Base-by-base conservation (phyloP, 1,284 basidiomycete species). In the Caloboletus firmus region DNA sequence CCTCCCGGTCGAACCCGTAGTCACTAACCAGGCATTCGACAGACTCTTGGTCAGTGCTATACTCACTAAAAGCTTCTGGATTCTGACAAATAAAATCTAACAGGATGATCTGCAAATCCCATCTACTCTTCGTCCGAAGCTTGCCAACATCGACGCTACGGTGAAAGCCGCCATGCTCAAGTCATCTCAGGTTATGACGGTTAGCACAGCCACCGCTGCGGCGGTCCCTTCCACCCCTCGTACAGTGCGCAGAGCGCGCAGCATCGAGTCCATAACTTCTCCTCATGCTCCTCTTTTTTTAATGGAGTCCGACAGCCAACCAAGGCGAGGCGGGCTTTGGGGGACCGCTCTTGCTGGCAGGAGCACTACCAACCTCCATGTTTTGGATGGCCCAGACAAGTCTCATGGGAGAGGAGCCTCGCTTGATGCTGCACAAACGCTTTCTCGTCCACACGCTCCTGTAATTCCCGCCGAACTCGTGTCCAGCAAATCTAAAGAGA, bases 101-200 rank as follows among this genome's bases (percentile, higher is more conserved):
- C 62, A 93, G 90, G 88, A 93, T 67, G 88, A 92, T 51, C 81
- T 93, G 43, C 90, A 95, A 73, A 92, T 94, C 35, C 91, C 92
- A 5, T 72, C 81, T 1, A 83, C 82, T 11, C 74, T 93, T 17
- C 81, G 91, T 12, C 84, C 85, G 2, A 92, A 92, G 70, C 80
- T 95, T 6, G 75, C 79, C 37, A 81, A 82, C 22, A 89, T 95
- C 80, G 90, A 91, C 57, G 74, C 84, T 0, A 83, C 85, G 2
- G 91, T 95, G 37, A 94, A 94, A 65, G 89, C 89, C 4, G 89
- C 89, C n/a, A 93, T 95, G 89, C 75, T 95, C 52, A 91, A 89
- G 64, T 92, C 91, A 0, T 90, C 91, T 2, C 84, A 87, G 26
- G 81, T 82, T 13, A 76, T 93, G 63, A 77, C 80, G 26, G 68